phyloP scores from a whole-genome alignment of 331 rosid species.

The Pyrus hybrid region DNA sequence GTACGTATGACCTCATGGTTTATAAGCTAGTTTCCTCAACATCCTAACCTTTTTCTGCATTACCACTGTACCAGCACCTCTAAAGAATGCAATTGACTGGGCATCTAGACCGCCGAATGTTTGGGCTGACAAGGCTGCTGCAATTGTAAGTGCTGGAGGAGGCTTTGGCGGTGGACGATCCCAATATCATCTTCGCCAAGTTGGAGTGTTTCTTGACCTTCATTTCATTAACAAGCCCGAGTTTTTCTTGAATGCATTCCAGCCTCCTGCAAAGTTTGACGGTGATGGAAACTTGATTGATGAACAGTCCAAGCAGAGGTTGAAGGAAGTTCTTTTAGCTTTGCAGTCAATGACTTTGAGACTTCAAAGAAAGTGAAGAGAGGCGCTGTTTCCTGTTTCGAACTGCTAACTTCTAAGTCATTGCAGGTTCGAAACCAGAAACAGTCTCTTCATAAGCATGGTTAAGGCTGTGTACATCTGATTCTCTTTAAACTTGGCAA shows the following conservation, averaged over 20 bases:
- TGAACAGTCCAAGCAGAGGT: slow-evolving; percentile 23
- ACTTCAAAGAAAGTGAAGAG: slow-evolving; percentile 13
- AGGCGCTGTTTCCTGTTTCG: background rate
- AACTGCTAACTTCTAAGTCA: background rate
- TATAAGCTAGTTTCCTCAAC: background rate
- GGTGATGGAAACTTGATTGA: slow-evolving; percentile 51
- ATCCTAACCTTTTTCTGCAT: background rate
- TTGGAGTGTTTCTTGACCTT: slow-evolving; percentile 59
- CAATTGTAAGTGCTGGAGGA: slow-evolving; percentile 61
- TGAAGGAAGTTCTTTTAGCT: slow-evolving; percentile 39
- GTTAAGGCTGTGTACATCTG: background rate
- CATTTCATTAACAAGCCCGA: slow-evolving; percentile 78
- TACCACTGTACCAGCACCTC: slow-evolving; percentile 30
- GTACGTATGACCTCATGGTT: background rate
- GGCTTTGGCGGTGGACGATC: slow-evolving; percentile 44
- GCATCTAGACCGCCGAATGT: slow-evolving; percentile 72
- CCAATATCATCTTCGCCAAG: slow-evolving; percentile 71
- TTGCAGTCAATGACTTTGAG: slow-evolving; percentile 31
- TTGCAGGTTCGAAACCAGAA: background rate
- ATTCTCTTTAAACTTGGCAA: background rate
- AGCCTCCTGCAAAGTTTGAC: slow-evolving; percentile 51
- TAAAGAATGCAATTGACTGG: slow-evolving; percentile 84
- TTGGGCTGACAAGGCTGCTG: slow-evolving; percentile 63
- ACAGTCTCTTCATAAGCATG: background rate
- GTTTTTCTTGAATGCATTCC: slow-evolving; percentile 39